Percentiles rank a stretch among this genome's conserved stretches.
phyloP scores from a whole-genome alignment of 179 eudicot species.

The Carnegiea gigantea region DNA sequence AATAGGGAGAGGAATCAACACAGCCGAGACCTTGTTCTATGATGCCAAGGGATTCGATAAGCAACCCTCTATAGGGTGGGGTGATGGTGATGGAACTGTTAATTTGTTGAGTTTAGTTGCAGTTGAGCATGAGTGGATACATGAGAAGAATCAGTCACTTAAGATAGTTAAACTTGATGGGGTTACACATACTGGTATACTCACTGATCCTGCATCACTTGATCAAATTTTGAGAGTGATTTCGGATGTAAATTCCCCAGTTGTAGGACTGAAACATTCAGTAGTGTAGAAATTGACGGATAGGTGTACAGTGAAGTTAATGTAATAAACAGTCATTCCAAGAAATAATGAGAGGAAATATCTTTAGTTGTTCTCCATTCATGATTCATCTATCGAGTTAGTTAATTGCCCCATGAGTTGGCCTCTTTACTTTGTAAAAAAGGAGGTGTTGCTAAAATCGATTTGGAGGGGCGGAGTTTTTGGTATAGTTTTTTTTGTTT shows the following conservation, averaged over 20 bases:
- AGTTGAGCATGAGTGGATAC: slow-evolving; percentile 45
- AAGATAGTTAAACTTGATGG: slow-evolving; percentile 47
- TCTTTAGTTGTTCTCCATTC: too few species aligned
- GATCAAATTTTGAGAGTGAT: slow-evolving; percentile 41
- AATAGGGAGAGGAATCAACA: slow-evolving; percentile 54
- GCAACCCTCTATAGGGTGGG: slow-evolving; percentile 62
- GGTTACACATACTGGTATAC: slow-evolving; percentile 57
- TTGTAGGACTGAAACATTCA: background rate
- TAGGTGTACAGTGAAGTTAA: background rate
- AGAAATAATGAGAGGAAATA: too few species aligned
- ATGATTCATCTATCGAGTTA: too few species aligned
- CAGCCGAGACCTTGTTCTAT: slow-evolving; percentile 66
- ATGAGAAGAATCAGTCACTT: slow-evolving; percentile 38
- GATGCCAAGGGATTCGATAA: slow-evolving; percentile 56
- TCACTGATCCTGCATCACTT: slow-evolving; percentile 54
- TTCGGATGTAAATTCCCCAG: slow-evolving; percentile 40
- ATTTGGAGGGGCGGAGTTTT: too few species aligned
- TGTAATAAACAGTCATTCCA: background rate
- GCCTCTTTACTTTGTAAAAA: too few species aligned
- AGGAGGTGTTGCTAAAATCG: too few species aligned
- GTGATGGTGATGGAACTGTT: slow-evolving; percentile 95
- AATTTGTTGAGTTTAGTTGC: slow-evolving; percentile 71
- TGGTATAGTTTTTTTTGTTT: too few species aligned
- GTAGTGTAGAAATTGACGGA: background rate
- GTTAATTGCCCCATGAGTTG: too few species aligned